Percentiles rank a stretch among this genome's conserved stretches.
These are phyloP conservation scores for Lophiostoma macrostomum DNA, from an alignment of 495 filamentous ascomycete genomes.

Conservation along the genomic window DNA sequence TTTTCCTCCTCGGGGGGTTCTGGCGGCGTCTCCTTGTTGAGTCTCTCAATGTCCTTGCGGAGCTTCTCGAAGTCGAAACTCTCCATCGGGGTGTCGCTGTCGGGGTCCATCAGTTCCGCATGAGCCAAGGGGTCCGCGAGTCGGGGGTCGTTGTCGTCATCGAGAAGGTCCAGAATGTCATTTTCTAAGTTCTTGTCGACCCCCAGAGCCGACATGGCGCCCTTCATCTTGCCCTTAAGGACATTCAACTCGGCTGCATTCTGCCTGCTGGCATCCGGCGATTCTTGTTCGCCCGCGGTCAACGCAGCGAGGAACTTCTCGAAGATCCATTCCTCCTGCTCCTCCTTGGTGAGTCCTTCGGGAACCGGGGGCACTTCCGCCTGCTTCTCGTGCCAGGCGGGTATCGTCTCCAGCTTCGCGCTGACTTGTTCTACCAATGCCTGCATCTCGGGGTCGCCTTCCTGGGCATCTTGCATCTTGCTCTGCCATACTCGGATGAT, in stretches of 20 bases:
- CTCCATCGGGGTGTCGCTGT: neutral
- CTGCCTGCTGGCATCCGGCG: neutral
- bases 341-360: too few species aligned
- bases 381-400: conserved; percentile 1
- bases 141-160: conserved; percentile 2
- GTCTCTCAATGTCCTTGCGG: neutral
- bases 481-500: conserved; percentile 1
- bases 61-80: neutral
- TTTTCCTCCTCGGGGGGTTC: neutral
- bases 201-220: neutral
- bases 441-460: conserved; percentile 4
- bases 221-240: conserved; percentile 6
- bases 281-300: neutral
- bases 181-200: conserved; percentile 1
- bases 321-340: neutral
- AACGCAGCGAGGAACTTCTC: neutral
- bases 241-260: neutral
- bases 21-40: neutral
- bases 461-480: neutral
- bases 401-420: conserved; percentile 5
- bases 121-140: neutral
- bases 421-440: neutral
- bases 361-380: too few species aligned
- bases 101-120: neutral
- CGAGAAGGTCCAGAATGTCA: neutral